A percentile compares a stretch with the other conserved stretches of the same genome.
Conservation (phyloP, 495 filamentous ascomycete genomes). For the Endocarpon pusillum region DNA sequence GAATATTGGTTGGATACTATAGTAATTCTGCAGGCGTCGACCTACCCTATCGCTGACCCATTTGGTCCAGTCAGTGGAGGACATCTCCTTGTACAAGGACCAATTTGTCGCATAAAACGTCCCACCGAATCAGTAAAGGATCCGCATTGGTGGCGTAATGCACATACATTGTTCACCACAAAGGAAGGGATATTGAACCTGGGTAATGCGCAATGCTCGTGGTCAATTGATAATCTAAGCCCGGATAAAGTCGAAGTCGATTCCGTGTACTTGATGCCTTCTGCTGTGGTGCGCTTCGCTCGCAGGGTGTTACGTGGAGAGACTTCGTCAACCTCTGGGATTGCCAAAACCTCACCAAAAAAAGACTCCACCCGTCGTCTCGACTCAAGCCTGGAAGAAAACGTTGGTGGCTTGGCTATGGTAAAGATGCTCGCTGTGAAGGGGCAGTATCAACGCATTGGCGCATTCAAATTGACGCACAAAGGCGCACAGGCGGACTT, state of each 20-base stretch:
- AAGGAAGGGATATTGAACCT: not conserved
- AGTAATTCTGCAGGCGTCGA: not conserved
- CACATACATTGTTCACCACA: not conserved
- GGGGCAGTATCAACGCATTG: not conserved
- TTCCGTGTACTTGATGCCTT: not conserved
- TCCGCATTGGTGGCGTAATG: no score
- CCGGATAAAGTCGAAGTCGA: not conserved
- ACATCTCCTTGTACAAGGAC: not conserved
- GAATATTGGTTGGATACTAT: no score
- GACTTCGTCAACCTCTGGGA: no score
- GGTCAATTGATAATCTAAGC: constrained; percentile 1
- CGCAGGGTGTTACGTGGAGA: no score
- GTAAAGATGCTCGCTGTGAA: not conserved
- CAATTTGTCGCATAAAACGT: not conserved
- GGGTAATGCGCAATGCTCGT: not conserved
- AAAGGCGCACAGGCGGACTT: not conserved
- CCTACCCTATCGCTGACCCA: constrained; percentile 1
- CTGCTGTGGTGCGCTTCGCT: no score
- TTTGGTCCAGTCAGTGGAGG: constrained; percentile 1
- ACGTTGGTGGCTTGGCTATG: not conserved
- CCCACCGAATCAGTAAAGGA: no score
- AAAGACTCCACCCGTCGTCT: not conserved
- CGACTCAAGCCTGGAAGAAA: not conserved
- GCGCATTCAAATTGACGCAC: not conserved
- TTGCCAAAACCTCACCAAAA: no score